Evolutionary conservation across 2,329 filamentous ascomycete species (phyloP), one percentile per base, ranked within the genome.

Genomic region (Corinectria fuckeliana): DNA sequence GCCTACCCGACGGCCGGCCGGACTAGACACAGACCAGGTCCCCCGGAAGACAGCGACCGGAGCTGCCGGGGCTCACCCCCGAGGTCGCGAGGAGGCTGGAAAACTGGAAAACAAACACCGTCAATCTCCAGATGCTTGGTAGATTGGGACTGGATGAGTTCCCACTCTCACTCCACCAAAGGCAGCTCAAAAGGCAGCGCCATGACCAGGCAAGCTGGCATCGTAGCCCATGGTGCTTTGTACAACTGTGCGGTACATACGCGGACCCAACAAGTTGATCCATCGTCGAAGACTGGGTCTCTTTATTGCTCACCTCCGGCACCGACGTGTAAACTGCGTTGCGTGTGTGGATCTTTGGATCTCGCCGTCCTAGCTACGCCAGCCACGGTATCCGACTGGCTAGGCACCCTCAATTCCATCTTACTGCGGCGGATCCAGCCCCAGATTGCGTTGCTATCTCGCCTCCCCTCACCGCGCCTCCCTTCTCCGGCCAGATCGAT

Each of bases 101-200:
- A 54, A 64, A 60, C n/a, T n/a, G n/a, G n/a, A n/a, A n/a, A n/a
- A n/a, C n/a, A n/a, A 56, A 53, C 54, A 69, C 48, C 38, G 49
- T 60, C 62, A 66, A 66, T 58, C 52, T 64, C 63, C 62, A 69
- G 60, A 60, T 67, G 63, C 66, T 68, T 65, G 65, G 66, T 65
- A 63, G 58, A 60, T 62, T 59, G 56, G 60, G 57, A 56, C 45
- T 56, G 36, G 52, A 21, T 60, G 50, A 49, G 60, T 68, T 58
- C 49, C 63, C 63, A 60, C 52, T 49, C 8, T 25, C 36, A 21
- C 51, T 50, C 56, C 50, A 54, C 56, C 50, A 28, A n/a, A 20
- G 32, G 47, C 50, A 50, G 21, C 50, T 50, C 30, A 34, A n/a
- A 52, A 52, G 36, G 44, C 20, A 32, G 20, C 28, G 26, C n/a